phyloP scores from a whole-genome alignment of 73 alveolate species.

The Uronychia setigera region DNA sequence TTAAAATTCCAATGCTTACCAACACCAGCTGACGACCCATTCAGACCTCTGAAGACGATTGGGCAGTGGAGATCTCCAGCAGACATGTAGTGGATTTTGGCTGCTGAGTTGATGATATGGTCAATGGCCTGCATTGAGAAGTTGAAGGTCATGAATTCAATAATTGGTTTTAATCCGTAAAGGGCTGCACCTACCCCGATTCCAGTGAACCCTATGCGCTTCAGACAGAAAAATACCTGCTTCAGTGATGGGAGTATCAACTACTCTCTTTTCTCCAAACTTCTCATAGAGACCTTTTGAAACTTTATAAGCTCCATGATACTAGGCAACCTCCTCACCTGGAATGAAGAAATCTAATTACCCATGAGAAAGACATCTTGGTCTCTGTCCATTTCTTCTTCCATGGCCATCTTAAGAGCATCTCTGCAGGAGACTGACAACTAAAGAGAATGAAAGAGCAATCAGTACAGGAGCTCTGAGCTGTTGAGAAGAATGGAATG shows the following conservation, averaged over 20 bases:
- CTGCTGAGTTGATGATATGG: slow-evolving; percentile 85
- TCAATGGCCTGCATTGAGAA: slow-evolving; percentile 88
- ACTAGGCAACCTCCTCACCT: slow-evolving; percentile 94
- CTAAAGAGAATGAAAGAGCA: too few relatives aligned
- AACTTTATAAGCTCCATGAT: slow-evolving; percentile 94
- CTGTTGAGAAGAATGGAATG: too few relatives aligned
- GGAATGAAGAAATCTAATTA: slow-evolving; percentile 86
- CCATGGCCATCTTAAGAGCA: slow-evolving; percentile 89
- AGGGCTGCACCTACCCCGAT: slow-evolving; percentile 92
- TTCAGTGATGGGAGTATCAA: slow-evolving; percentile 94
- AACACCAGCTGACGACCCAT: slow-evolving; percentile 93
- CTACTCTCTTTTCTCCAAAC: slow-evolving; percentile 77
- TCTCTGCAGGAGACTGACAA: slow-evolving; percentile 81
- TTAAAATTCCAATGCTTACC: not conserved
- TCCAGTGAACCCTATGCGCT: slow-evolving; percentile 90
- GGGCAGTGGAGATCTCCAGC: slow-evolving; percentile 84
- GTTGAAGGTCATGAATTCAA: slow-evolving; percentile 93
- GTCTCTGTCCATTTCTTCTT: slow-evolving; percentile 89
- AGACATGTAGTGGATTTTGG: slow-evolving; percentile 87
- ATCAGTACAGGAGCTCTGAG: too few relatives aligned
- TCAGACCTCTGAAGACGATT: slow-evolving; percentile 90
- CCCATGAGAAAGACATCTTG: slow-evolving; percentile 87
- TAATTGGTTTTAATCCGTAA: slow-evolving; percentile 86
- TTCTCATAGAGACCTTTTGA: slow-evolving; percentile 86
- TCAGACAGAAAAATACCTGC: slow-evolving; percentile 7